Base-by-base conservation (phyloP, 352 stramenopile genomes). In the Phytophthora vignae region DNA sequence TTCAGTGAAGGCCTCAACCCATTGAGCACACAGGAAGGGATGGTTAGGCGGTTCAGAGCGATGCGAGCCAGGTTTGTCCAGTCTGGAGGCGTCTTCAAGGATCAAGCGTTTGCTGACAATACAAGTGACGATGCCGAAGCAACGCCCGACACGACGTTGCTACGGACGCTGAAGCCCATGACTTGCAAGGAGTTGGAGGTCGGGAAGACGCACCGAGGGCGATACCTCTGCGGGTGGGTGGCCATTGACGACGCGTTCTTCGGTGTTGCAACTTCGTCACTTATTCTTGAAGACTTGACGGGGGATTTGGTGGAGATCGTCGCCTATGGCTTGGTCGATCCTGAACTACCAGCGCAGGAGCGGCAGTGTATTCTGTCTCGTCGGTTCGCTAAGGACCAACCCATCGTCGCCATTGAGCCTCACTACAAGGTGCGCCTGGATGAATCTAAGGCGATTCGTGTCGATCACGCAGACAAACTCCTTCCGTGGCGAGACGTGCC, bases 391-490 rank as follows among this genome's bases (percentile, higher is more conserved):
- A 77, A 73, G 19, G 71, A 67, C 29, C 55, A 69, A 50, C 63
- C 67, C 4, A 53, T 82, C 25, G 27, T 67, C 25, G 58, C 79
- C 8, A n/a, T 74, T 19, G 63, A 79, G n/a, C 75, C 75, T 3
- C 77, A 75, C 64, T 79, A 82, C 38, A 82, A 82, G 38, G 48
- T 75, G 22, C 59, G 75, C 3, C 11, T 70, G 19, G 75, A 82
- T 60, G 31, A 27, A 33, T 63, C 71, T 0, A 44, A 29, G 27
- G 71, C 67, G 1, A 61, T 82, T 63, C 63, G 75, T 6, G 42
- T 79, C 1, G 67, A 82, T 2, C 3, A 71, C 6, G n/a, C 64
- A 11, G 14, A 50, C 2, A 69, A 80, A 54, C 60, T 77, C 5
- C 21, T 61, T 12, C 7, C 38, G 6, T 80, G 73, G 73, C 49